Percentiles rank a stretch among this genome's conserved stretches.
These are phyloP conservation scores for Fusarium protoensiforme DNA, from an alignment of 2,329 filamentous ascomycete species.

Conservation along the genomic window DNA sequence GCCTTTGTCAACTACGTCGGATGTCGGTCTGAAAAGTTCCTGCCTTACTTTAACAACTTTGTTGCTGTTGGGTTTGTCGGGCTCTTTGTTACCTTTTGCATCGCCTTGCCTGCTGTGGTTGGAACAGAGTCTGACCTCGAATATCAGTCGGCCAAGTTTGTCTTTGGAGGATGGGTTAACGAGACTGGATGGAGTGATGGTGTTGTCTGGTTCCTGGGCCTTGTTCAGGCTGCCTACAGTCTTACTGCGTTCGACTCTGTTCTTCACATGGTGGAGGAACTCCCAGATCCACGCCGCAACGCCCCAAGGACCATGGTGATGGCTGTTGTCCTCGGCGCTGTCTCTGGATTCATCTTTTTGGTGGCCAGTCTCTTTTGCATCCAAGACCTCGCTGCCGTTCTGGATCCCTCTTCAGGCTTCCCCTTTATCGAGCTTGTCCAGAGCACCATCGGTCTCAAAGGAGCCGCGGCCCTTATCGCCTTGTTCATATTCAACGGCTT, in stretches of 20 bases:
- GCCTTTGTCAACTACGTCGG: conserved; percentile 63
- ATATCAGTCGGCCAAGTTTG: conserved; percentile 62
- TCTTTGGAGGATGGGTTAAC: conserved; percentile 61
- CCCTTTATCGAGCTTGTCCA: conserved; percentile 62
- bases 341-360: conserved; percentile 62
- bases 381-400: conserved; percentile 54
- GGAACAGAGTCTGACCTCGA: conserved; percentile 55
- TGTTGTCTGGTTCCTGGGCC: conserved; percentile 66
- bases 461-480: conserved; percentile 56
- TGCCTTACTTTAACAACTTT: conserved; percentile 65
- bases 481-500: conserved; percentile 67
- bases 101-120: conserved; percentile 63
- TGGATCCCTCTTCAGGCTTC: conserved; percentile 52
- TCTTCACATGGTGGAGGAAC: conserved; percentile 69
- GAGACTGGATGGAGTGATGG: conserved; percentile 61
- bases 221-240: conserved; percentile 67
- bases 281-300: conserved; percentile 61
- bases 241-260: conserved; percentile 64
- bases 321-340: conserved; percentile 58
- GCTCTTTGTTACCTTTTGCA: conserved; percentile 62
- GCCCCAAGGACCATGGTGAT: conserved; percentile 63
- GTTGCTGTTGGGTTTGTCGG: conserved; percentile 63
- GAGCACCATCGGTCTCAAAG: conserved; percentile 47
- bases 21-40: conserved; percentile 55
- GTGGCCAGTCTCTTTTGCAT: conserved; percentile 62